A percentile compares a stretch with the other conserved stretches of the same genome.
Conservation (phyloP, 1,284 basidiomycete genomes). For the Mycena sp. region DNA sequence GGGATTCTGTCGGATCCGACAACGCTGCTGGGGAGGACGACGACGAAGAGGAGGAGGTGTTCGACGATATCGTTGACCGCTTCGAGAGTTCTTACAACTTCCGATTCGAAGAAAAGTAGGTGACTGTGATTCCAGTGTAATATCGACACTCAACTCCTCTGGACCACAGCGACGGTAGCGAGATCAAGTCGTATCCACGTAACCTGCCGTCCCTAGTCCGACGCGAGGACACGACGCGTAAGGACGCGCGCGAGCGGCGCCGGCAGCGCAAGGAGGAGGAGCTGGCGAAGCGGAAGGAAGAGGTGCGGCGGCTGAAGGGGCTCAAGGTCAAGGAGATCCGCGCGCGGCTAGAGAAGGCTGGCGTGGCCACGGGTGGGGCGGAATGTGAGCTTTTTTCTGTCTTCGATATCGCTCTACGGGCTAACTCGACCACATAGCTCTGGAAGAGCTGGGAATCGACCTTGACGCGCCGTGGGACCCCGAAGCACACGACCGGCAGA, state of each 20-base stretch:
- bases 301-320: slow-evolving; percentile 81
- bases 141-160: not conserved
- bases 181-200: slow-evolving; percentile 86
- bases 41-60: slow-evolving; percentile 46
- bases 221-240: slow-evolving; percentile 81
- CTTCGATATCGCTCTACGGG: not conserved
- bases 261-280: slow-evolving; percentile 86
- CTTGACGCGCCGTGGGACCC: slow-evolving; percentile 89
- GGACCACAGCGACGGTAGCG: slow-evolving; percentile 67
- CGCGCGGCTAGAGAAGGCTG: slow-evolving; percentile 68
- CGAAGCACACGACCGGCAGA: slow-evolving; percentile 79
- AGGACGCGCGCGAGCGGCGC: slow-evolving; percentile 80
- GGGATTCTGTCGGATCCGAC: too few relatives aligned
- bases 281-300: slow-evolving; percentile 78
- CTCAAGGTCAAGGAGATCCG: slow-evolving; percentile 88
- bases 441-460: slow-evolving; percentile 64
- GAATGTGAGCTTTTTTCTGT: slow-evolving; percentile 11
- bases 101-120: slow-evolving; percentile 78
- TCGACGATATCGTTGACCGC: slow-evolving; percentile 49
- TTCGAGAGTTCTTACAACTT: slow-evolving; percentile 60
- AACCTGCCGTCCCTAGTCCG: slow-evolving; percentile 76
- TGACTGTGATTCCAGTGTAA: slow-evolving; percentile 29
- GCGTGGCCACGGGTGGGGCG: slow-evolving; percentile 23
- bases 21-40: slow-evolving; percentile 21
- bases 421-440: slow-evolving; percentile 46